Conservation (phyloP, 306 rosid genomes). For the Hippophae tibetana region DNA sequence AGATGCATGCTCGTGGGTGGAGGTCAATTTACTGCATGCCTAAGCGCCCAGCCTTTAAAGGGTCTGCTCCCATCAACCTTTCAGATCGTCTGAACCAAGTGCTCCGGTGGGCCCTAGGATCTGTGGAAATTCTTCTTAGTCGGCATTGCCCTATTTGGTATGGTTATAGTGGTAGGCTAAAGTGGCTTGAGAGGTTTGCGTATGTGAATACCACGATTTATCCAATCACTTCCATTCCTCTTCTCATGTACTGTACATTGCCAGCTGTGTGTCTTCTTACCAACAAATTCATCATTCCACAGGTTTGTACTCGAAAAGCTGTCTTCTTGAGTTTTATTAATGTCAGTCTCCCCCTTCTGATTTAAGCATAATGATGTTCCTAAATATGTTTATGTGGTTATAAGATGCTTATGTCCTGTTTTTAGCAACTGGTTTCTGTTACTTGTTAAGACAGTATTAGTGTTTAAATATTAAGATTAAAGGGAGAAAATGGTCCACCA, state of each 20-base stretch:
- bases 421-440: too few relatives aligned
- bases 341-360: neutral
- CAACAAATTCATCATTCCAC: slow-evolving; percentile 95
- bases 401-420: too few relatives aligned
- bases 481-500: too few relatives aligned
- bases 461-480: too few relatives aligned
- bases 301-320: slow-evolving; percentile 42
- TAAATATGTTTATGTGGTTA: too few relatives aligned
- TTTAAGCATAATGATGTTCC: too few relatives aligned
- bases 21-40: slow-evolving; percentile 94
- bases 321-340: neutral
- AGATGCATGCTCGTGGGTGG: slow-evolving; percentile 99
- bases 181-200: slow-evolving; percentile 92
- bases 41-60: slow-evolving; percentile 82
- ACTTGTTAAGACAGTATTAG: too few relatives aligned
- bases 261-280: slow-evolving; percentile 97
- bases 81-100: slow-evolving; percentile 98
- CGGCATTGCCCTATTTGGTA: slow-evolving; percentile 98
- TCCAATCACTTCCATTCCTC: slow-evolving; percentile 86
- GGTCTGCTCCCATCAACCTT: slow-evolving; percentile 97
- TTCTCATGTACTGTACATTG: slow-evolving; percentile 79
- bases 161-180: slow-evolving; percentile 84
- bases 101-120: slow-evolving; percentile 95
- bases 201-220: slow-evolving; percentile 95
- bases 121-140: slow-evolving; percentile 89